These are phyloP conservation scores for Herpotrichia juniperi DNA, from an alignment of 2,329 filamentous ascomycete species.

Conservation along the genomic window DNA sequence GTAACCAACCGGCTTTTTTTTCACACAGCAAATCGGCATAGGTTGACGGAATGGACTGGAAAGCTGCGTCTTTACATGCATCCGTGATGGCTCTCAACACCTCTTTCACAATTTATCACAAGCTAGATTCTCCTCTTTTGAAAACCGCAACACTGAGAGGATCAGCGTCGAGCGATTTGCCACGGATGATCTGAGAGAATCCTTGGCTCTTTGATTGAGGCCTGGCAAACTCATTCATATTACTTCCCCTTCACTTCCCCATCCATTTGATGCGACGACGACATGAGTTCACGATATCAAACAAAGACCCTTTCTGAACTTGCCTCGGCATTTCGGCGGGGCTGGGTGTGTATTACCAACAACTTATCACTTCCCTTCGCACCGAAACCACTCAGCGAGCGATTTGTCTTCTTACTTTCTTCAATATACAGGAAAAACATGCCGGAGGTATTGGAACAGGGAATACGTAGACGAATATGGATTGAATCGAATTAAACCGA, in stretches of 20 bases:
- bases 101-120: neutral
- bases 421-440: no score
- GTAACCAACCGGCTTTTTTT: slow-evolving; percentile 2
- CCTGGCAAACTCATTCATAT: neutral
- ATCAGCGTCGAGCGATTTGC: neutral
- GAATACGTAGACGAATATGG: no score
- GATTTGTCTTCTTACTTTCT: no score
- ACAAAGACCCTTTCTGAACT: neutral
- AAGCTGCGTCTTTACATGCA: neutral
- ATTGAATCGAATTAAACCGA: no score
- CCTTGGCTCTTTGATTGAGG: neutral
- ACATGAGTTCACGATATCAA: neutral
- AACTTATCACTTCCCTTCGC: no score
- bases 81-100: neutral
- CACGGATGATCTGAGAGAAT: neutral
- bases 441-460: no score
- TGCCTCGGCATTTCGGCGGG: neutral
- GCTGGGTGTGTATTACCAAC: neutral
- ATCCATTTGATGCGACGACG: neutral
- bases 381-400: no score
- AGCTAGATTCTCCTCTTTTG: neutral
- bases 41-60: slow-evolving; percentile 6
- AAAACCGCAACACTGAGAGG: neutral
- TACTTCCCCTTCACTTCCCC: neutral
- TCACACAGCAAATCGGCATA: slow-evolving; percentile 6